Base-by-base conservation (phyloP, 768 basidiomycete species). In the Exidia glandulosa region DNA sequence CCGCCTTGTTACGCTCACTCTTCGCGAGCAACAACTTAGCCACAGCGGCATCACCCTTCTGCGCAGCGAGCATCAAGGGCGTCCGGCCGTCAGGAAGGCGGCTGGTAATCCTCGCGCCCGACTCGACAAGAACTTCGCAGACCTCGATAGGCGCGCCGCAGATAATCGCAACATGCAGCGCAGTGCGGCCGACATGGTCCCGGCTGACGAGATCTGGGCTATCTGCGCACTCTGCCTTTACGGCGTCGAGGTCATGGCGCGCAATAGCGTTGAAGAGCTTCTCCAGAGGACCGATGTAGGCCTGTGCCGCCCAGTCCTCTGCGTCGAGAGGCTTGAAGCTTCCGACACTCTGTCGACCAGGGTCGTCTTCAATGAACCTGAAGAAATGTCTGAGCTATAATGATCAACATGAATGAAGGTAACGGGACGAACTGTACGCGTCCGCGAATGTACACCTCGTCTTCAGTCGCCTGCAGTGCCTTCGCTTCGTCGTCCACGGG, bases 241-340 rank as follows among this genome's bases (percentile, higher is more conserved):
- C 76, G 0, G 68, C 63, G 4, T 68, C 67, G 0, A 72, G 70
- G 63, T 86, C 79, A 50, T 73, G 69, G 2, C 73, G 65, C 2
- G 74, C 77, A 61, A 86, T 81, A n/a, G 80, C 80, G 10, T 70
- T 65, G 70, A 85, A 85, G 60, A 86, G 77, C 60, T 77, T 75
- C 59, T 81, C 79, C 0, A 76, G 75, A 14, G 74, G 75, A 12
- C 78, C 80, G 62, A 84, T 75, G 67, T 85, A 86, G 9, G 80
- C 82, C 62, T 82, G 79, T 33, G 75, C 81, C 60, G 77, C 77
- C 84, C 84, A 86, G 73, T 84, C 82, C 12, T 81, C 82, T 13
- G 77, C 80, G 62, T 86, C 83, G 65, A 85, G 84, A 0, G 83
- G 83, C 58, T 82, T 80, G 74, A 85, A 85, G 65, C 80, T 81